Evolutionary conservation across 1,284 basidiomycete species (phyloP).

Genomic region (Spongiforma sp.): DNA sequence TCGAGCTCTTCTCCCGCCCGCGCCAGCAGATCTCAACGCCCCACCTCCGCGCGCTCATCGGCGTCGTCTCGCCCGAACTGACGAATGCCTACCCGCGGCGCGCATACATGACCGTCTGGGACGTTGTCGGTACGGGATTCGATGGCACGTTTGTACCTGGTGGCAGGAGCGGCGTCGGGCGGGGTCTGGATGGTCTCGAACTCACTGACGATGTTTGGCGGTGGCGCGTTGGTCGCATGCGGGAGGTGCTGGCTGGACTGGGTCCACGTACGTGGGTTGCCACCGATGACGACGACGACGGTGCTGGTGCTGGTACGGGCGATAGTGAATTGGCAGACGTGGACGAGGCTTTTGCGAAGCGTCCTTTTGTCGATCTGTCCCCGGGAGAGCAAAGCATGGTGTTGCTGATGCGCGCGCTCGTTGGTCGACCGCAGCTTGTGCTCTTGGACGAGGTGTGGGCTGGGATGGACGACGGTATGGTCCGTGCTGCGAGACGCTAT

Average conservation of each 20-base stretch:
- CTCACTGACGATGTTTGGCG: constrained; percentile 40
- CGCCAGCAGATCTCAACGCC: constrained; percentile 67
- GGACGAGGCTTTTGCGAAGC: constrained; percentile 47
- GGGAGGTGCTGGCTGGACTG: constrained; percentile 67
- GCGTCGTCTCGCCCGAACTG: constrained; percentile 89
- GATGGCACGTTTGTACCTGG: constrained; percentile 76
- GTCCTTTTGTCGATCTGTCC: constrained; percentile 64
- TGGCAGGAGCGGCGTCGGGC: constrained; percentile 52
- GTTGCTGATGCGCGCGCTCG: constrained; percentile 85
- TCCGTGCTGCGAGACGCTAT: constrained; percentile 65
- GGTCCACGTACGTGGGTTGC: constrained; percentile 58
- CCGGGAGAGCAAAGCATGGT: constrained; percentile 80
- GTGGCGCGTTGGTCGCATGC: constrained; percentile 53
- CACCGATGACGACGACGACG: not conserved
- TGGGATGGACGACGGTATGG: constrained; percentile 85
- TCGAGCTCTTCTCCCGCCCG: constrained; percentile 76
- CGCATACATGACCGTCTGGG: constrained; percentile 71
- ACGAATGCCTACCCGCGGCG: constrained; percentile 89
- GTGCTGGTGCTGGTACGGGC: not conserved
- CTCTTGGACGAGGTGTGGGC: constrained; percentile 91
- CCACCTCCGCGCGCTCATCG: constrained; percentile 63
- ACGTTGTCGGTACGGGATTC: constrained; percentile 86
- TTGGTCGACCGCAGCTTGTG: constrained; percentile 70
- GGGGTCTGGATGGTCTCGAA: constrained; percentile 35
- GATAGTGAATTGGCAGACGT: constrained; percentile 14